Evolutionary conservation across 2,329 filamentous ascomycete genomes (phyloP), one percentile per base, ranked within the genome.

Genomic region (Scedosporium aurantiacum): DNA sequence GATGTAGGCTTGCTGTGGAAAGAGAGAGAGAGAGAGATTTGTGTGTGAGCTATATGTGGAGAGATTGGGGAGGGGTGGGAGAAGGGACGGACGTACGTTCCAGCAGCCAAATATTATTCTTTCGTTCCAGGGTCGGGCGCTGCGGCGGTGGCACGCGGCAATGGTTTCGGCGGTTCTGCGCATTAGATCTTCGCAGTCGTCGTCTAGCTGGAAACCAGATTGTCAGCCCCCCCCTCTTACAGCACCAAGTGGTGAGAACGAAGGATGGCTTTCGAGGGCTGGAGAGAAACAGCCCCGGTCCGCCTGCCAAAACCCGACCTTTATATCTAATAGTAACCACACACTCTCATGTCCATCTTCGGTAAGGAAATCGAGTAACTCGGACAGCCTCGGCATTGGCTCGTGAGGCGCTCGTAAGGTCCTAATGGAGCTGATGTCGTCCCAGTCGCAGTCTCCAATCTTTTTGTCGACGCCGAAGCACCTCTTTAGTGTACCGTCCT

Each of bases 241-340:
- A 47, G 27, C 10, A 40, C 14, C 16, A 54, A 43, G 28, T 8
- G 16, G n/a, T n/a, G n/a, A n/a, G n/a, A n/a, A n/a, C n/a, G n/a
- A n/a, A n/a, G n/a, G n/a, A n/a, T n/a, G n/a, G n/a, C n/a, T n/a
- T n/a, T n/a, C n/a, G n/a, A n/a, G n/a, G n/a, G n/a, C n/a, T n/a
- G n/a, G n/a, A n/a, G n/a, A n/a, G n/a, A n/a, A n/a, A n/a, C n/a
- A n/a, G n/a, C n/a, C n/a, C n/a, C n/a, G n/a, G n/a, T n/a, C n/a
- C n/a, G n/a, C 37, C 16, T 40, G 16, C 37, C 27, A 43, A n/a
- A 37, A 47, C 64, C 69, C 21, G 72, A 90, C 86, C 78, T 97
- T 97, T 71, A 97, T 90, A 71, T 97, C 93, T 3, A 97, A 77
- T 63, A 97, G 73, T 5, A 94, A 68, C 92, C 92, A 96, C 8